Evolutionary conservation across 345 rosid species (phyloP), one percentile per base, ranked within the genome.

Genomic region (Boechera retrofracta): DNA sequence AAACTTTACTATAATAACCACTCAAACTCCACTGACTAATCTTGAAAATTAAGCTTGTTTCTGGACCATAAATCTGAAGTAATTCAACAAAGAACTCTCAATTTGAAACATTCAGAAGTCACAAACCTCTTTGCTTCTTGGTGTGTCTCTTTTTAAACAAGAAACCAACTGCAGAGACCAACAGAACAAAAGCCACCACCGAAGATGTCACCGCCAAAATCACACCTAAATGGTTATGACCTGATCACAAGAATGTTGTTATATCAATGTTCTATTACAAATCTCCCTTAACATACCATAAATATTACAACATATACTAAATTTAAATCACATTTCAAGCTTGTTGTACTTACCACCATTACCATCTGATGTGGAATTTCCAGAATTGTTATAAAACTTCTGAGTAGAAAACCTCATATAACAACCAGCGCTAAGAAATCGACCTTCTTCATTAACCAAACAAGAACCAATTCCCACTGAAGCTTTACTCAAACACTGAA

Each of bases 361-460:
- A 24, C 44, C 56, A 65, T 28, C 31, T 44, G 86, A 39, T 12
- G 82, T 69, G 9, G 83, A 24, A n/a, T 65, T 72, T 10, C 76
- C 71, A 39, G 94, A 87, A 72, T 80, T 87, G 69, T 91, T 84
- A 26, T 86, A 91, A 67, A 94, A 94, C 77, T 70, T 94, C 2
- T 77, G 77, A 2, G 86, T 78, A 7, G 98, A 91, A 69, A 86
- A 88, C 49, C 96, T 85, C 85, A 91, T 59, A 71, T 90, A 94
- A 74, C 98, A 94, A 11, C 98, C 98, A 73, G 86, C 88, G 35
- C 85, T 87, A 86, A 87, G 76, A 38, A 61, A 87, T 66, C 94
- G 87, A 33, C 94, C 94, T 80, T 89, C 97, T 81, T 84, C 85
- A 39, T 69, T 86, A 6, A 79, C 87, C 44, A 79, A 64, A 81